phyloP scores from a whole-genome alignment of 2,329 filamentous ascomycete genomes.

The Orbilia blumenaviensis region DNA sequence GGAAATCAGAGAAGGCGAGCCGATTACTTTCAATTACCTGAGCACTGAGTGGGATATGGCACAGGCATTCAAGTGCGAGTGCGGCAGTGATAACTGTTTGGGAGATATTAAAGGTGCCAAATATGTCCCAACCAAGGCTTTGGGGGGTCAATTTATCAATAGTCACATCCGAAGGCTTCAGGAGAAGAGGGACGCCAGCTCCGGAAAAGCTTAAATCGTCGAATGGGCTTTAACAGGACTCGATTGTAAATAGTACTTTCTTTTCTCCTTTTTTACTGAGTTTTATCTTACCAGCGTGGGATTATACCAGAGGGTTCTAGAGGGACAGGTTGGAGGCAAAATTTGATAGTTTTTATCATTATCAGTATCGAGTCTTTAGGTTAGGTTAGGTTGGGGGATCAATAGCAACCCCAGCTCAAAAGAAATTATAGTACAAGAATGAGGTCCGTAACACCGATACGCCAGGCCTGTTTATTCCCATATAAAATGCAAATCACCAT shows the following conservation, averaged over 20 bases:
- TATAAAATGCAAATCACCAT: too few species aligned
- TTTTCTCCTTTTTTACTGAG: neutral
- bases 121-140: conserved; percentile 67
- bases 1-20: conserved; percentile 68
- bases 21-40: conserved; percentile 78
- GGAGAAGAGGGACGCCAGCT: conserved; percentile 60
- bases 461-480: neutral
- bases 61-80: conserved; percentile 75
- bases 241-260: neutral
- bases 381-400: neutral
- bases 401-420: neutral
- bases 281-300: neutral
- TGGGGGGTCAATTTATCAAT: conserved; percentile 71
- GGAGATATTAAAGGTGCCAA: conserved; percentile 72
- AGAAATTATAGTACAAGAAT: neutral
- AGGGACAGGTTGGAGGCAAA: neutral
- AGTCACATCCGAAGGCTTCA: conserved; percentile 69
- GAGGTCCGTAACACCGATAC: neutral
- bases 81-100: conserved; percentile 68
- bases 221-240: neutral
- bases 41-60: conserved; percentile 79
- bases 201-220: neutral
- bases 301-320: neutral
- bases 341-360: neutral
- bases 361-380: neutral